Percentiles rank a stretch among this genome's conserved stretches.
These are phyloP conservation scores for Ustilago curta DNA, from an alignment of 1,284 basidiomycete genomes.

Conservation along the genomic window DNA sequence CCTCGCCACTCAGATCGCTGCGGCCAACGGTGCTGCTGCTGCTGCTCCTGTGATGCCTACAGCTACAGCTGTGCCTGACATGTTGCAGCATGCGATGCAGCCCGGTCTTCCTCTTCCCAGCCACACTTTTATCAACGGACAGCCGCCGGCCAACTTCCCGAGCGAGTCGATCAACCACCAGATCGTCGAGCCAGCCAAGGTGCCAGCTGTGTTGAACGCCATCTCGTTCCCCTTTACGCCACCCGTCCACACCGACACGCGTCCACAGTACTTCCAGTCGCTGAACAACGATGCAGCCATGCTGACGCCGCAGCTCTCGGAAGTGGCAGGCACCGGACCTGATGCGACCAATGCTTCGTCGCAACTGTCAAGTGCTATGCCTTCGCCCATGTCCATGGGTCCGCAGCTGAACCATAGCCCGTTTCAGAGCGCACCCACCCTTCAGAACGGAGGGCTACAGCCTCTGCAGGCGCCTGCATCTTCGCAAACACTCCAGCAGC, in stretches of 20 bases:
- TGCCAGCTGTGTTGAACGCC: slow-evolving; percentile 55
- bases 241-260: slow-evolving; percentile 51
- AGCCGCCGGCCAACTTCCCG: slow-evolving; percentile 43
- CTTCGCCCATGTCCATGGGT: slow-evolving; percentile 47
- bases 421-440: slow-evolving; percentile 25
- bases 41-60: slow-evolving; percentile 8
- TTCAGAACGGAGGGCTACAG: slow-evolving; percentile 26
- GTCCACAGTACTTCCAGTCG: slow-evolving; percentile 47
- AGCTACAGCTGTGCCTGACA: slow-evolving; percentile 10
- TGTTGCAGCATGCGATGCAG: slow-evolving; percentile 32
- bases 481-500: slow-evolving; percentile 46
- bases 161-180: slow-evolving; percentile 59
- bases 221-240: slow-evolving; percentile 65
- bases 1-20: slow-evolving; percentile 12
- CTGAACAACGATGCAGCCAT: slow-evolving; percentile 47
- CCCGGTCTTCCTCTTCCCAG: slow-evolving; percentile 26
- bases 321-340: slow-evolving; percentile 19
- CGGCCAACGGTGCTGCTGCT: slow-evolving; percentile 13
- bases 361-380: slow-evolving; percentile 40
- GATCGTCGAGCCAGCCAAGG: slow-evolving; percentile 62
- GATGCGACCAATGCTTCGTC: slow-evolving; percentile 22
- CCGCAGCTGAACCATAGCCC: slow-evolving; percentile 39
- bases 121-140: slow-evolving; percentile 46
- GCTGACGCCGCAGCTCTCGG: slow-evolving; percentile 47
- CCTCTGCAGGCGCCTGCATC: slow-evolving; percentile 33